Evolutionary conservation across 768 basidiomycete species (phyloP).

Genomic region (Boletus fagicola): DNA sequence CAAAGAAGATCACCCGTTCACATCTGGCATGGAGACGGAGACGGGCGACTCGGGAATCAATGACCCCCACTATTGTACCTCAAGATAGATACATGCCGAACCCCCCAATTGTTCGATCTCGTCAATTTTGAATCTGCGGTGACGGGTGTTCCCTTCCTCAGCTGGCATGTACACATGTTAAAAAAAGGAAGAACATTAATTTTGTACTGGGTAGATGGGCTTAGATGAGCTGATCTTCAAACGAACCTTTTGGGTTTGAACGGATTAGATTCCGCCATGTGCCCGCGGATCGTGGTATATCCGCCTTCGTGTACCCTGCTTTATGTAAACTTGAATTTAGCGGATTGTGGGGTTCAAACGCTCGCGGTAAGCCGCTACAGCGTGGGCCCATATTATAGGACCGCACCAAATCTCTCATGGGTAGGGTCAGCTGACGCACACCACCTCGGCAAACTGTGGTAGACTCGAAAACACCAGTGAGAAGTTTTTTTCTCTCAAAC

Average conservation of each 20-base stretch:
- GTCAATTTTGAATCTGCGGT: too few species aligned
- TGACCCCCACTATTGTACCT: too few species aligned
- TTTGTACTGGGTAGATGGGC: neutral
- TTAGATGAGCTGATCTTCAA: neutral
- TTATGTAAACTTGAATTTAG: neutral
- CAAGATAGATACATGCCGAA: too few species aligned
- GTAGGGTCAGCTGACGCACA: neutral
- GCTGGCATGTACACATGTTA: too few species aligned
- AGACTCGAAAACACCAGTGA: neutral
- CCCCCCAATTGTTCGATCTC: too few species aligned
- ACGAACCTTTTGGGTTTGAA: conserved; percentile 6
- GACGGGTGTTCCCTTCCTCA: too few species aligned
- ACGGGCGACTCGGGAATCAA: too few species aligned
- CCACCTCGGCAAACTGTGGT: neutral
- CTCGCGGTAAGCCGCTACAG: neutral
- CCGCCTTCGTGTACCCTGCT: neutral
- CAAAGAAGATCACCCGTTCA: too few species aligned
- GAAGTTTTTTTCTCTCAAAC: neutral
- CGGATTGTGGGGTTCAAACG: neutral
- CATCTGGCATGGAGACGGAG: too few species aligned
- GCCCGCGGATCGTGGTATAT: neutral
- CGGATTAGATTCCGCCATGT: neutral
- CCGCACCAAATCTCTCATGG: neutral
- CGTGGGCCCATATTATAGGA: too few species aligned
- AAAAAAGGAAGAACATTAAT: neutral